phyloP scores from a whole-genome alignment of 371 early-diverging fungal genomes.

The Umbelopsis sp. region DNA sequence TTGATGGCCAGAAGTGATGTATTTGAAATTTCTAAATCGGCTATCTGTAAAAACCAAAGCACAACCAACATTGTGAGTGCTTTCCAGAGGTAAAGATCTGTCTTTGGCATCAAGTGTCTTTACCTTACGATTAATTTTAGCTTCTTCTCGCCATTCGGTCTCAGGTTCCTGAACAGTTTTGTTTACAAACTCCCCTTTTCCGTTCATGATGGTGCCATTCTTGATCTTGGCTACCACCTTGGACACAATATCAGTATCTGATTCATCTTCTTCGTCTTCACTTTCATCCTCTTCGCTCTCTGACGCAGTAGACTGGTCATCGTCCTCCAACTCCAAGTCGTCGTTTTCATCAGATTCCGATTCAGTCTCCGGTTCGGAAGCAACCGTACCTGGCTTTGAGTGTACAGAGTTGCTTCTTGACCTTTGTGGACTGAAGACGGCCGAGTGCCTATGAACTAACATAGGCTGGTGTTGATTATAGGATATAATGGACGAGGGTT shows the following conservation, averaged over 20 bases:
- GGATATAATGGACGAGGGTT: not conserved
- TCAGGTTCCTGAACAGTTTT: conserved; percentile 34
- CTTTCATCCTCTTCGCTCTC: not conserved
- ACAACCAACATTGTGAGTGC: not conserved
- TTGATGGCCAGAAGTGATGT: conserved; percentile 48
- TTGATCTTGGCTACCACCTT: conserved; percentile 50
- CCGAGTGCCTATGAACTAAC: conserved; percentile 26
- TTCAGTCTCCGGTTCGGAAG: conserved; percentile 18
- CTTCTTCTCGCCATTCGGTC: conserved; percentile 38
- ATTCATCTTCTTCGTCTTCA: conserved; percentile 23
- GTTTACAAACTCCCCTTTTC: conserved; percentile 48
- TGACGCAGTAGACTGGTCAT: conserved; percentile 17
- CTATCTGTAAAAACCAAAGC: conserved; percentile 34
- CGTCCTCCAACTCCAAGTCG: conserved; percentile 25
- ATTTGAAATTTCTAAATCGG: conserved; percentile 57
- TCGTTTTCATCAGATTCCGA: conserved; percentile 27
- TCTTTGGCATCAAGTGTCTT: conserved; percentile 2
- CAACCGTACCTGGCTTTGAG: conserved; percentile 25
- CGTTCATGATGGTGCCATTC: conserved; percentile 54
- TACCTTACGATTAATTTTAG: conserved; percentile 39
- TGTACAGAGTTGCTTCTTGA: conserved; percentile 36
- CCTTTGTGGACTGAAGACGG: conserved; percentile 27
- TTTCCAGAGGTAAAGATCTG: not conserved
- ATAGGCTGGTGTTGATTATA: conserved; percentile 22
- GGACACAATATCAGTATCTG: conserved; percentile 6